Percentiles rank a stretch among this genome's conserved stretches.
Conservation (phyloP, 805 yeast species). For the Candida nonsorbophila region DNA sequence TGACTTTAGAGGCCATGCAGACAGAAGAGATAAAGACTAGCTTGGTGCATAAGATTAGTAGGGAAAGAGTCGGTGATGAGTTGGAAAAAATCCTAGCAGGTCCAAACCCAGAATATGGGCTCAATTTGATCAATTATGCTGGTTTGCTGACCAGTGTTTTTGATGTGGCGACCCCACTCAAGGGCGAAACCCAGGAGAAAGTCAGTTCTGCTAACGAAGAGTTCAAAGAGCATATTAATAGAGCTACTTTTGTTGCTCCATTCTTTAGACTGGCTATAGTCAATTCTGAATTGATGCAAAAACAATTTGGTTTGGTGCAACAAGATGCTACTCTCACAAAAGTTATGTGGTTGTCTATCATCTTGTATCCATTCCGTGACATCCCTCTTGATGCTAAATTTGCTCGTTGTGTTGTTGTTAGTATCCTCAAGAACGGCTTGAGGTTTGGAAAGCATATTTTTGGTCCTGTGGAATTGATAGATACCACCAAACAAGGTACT, state of each 20-base stretch:
- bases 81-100: constrained; percentile 71
- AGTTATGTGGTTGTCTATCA: constrained; percentile 43
- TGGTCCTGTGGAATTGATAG: constrained; percentile 37
- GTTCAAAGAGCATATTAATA: constrained; percentile 12
- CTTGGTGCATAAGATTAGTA: constrained; percentile 68
- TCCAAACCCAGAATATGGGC: constrained; percentile 56
- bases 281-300: constrained; percentile 1
- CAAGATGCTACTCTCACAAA: constrained; percentile 7
- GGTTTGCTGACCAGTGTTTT: constrained; percentile 58
- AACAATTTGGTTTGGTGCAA: constrained; percentile 1
- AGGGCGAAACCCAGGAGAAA: constrained; percentile 9
- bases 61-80: constrained; percentile 89
- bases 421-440: constrained; percentile 62
- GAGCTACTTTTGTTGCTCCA: constrained; percentile 17
- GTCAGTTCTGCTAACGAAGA: constrained; percentile 3
- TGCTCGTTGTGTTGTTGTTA: constrained; percentile 27
- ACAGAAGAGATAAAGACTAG: constrained; percentile 51
- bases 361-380: constrained; percentile 45
- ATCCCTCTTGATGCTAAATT: constrained; percentile 29
- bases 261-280: constrained; percentile 8
- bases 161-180: constrained; percentile 19
- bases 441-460: constrained; percentile 57
- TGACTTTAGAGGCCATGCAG: constrained; percentile 62
- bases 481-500: constrained; percentile 18
- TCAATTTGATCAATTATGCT: constrained; percentile 51